Conservation (phyloP, 1,284 basidiomycete species). For the Irpex rosettiformis region DNA sequence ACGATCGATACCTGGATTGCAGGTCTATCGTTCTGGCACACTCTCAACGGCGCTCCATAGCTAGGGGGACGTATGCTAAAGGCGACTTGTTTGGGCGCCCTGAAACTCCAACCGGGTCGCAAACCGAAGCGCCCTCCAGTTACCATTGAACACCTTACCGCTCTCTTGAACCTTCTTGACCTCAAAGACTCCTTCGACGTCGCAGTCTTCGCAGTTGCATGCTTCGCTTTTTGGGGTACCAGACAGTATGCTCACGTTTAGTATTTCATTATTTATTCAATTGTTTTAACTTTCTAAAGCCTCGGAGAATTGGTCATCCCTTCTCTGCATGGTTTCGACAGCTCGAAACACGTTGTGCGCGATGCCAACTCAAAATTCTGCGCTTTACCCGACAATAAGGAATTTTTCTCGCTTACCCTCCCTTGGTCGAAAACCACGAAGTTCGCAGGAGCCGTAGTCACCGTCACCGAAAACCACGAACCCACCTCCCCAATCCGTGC, state of each 20-base stretch:
- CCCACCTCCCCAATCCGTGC: constrained; percentile 1
- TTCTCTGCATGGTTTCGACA: neutral
- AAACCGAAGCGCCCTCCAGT: constrained; percentile 26
- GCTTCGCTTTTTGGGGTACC: constrained; percentile 10
- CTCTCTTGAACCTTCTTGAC: constrained; percentile 16
- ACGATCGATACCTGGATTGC: constrained; percentile 24
- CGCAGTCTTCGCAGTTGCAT: constrained; percentile 9
- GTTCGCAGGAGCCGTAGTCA: neutral
- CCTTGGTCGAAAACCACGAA: constrained; percentile 15
- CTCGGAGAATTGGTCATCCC: neutral
- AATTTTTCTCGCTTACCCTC: constrained; percentile 1
- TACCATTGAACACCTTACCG: constrained; percentile 29
- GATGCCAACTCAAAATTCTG: neutral
- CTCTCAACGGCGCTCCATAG: constrained; percentile 30
- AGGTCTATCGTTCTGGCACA: constrained; percentile 31
- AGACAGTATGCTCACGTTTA: too few relatives aligned
- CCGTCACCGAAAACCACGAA: constrained; percentile 4
- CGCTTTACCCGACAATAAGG: neutral
- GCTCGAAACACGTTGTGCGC: neutral
- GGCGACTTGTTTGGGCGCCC: constrained; percentile 18
- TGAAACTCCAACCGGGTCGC: constrained; percentile 22
- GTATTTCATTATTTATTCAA: too few relatives aligned
- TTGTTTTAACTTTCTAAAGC: too few relatives aligned
- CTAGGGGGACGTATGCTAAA: constrained; percentile 20
- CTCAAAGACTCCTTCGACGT: constrained; percentile 8